Evolutionary conservation across 768 basidiomycete genomes (phyloP).

Genomic region (Phanerochaete carnosa): DNA sequence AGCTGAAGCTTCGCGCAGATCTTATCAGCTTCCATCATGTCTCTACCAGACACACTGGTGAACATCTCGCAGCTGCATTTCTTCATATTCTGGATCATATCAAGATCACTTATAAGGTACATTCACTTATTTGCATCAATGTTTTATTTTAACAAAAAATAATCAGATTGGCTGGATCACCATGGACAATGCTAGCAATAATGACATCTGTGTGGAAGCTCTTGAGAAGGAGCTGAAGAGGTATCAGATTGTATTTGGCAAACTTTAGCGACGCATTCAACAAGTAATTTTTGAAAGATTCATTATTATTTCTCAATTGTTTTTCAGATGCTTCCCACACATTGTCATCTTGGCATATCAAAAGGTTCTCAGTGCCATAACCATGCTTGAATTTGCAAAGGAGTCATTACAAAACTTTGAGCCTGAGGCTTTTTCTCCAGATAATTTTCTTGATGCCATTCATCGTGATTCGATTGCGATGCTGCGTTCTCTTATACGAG

Average conservation of each 20-base stretch:
- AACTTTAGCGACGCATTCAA: slow-evolving; percentile 14
- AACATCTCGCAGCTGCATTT: slow-evolving; percentile 34
- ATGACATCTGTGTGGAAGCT: slow-evolving; percentile 19
- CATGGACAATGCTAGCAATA: slow-evolving; percentile 28
- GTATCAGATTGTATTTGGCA: slow-evolving; percentile 15
- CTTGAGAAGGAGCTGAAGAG: slow-evolving; percentile 8
- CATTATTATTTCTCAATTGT: background rate
- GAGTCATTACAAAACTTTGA: background rate
- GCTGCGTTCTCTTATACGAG: background rate
- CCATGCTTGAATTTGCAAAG: background rate
- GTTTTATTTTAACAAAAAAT: background rate
- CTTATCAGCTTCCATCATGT: slow-evolving; percentile 35
- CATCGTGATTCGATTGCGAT: background rate
- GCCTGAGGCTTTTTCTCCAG: background rate
- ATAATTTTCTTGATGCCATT: background rate
- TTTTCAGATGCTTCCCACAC: slow-evolving; percentile 19
- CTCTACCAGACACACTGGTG: slow-evolving; percentile 35
- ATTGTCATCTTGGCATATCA: slow-evolving; percentile 13
- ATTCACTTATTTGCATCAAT: background rate
- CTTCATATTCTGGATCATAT: slow-evolving; percentile 29
- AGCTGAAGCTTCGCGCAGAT: slow-evolving; percentile 25
- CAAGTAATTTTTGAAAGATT: background rate
- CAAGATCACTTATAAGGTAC: slow-evolving; percentile 27
- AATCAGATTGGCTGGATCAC: slow-evolving; percentile 40
- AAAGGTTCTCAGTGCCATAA: slow-evolving; percentile 1